Base-by-base conservation (phyloP, 179 eudicot genomes). In the Gypsophila paniculata region DNA sequence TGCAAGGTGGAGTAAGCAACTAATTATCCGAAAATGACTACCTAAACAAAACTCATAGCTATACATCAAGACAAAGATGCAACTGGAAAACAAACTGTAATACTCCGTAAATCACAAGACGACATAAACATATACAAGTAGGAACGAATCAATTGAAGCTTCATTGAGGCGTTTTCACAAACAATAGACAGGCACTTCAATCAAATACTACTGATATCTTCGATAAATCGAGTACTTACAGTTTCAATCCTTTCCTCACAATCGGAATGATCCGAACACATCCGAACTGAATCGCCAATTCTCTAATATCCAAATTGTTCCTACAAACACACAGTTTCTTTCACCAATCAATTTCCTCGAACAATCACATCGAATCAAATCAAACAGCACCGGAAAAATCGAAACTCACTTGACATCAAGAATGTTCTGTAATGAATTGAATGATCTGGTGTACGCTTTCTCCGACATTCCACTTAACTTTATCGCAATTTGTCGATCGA, bases 201-300 rank as follows among this genome's bases (percentile, higher is more conserved):
- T 61, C 65, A 26, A 13, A 42, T 17, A 39, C 11, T 8, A 68
- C 13, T 52, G 7, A 61, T 18, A 58, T 10, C 58, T 19, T 14
- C 18, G 15, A 18, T 6, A 68, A 48, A 25, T 8, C 22, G 57
- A 39, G 53, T 49, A 71, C 96, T 86, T 86, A 94, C 99, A 81
- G 77, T 39, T 85, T 77, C 54, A 94, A 78, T 66, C 97, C 99
- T 75, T 80, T 94, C 44, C 76, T 85, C 46, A 88, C 96, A 58
- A 91, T 76, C 22, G 97, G 99, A 66, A 94, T 91, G 74, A 94
- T 87, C 79, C 98, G 82, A 48, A 93, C 84, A 49, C 98, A 89
- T 65, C 97, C 99, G 70, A 94, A 94, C 52, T 84, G 93, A 82
- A 91, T 88, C 15, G 88, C 97, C 48, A 94, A 25, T 77, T 91